Conservation (phyloP, 805 yeast species). For the Ogataea henricii region DNA sequence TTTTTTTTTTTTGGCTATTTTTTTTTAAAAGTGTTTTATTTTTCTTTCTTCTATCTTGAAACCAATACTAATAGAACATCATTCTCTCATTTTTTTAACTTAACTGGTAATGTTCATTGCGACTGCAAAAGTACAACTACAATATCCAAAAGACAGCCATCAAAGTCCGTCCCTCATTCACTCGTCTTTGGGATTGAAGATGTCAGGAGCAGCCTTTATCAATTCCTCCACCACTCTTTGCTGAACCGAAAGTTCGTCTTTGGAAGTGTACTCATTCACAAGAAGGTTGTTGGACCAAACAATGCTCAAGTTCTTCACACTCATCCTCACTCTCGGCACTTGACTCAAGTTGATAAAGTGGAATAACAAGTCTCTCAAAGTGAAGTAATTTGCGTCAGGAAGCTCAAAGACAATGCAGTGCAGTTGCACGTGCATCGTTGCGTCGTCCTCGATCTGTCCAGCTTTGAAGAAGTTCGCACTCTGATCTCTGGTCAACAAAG, state of each 20-base stretch:
- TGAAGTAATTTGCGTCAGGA: constrained; percentile 95
- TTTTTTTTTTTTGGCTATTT: no score
- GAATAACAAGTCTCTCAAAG: constrained; percentile 79
- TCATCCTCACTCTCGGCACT: constrained; percentile 76
- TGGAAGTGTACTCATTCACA: constrained; percentile 62
- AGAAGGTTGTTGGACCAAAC: constrained; percentile 95
- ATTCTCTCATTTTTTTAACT: no score
- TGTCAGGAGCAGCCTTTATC: constrained; percentile 79
- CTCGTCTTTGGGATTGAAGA: constrained; percentile 44
- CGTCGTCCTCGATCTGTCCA: constrained; percentile 63
- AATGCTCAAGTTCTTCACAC: constrained; percentile 73
- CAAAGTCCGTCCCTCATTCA: constrained; percentile 2
- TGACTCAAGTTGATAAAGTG: constrained; percentile 52
- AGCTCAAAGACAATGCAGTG: constrained; percentile 87
- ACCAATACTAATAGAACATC: no score
- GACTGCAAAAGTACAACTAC: no score
- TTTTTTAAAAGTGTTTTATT: no score
- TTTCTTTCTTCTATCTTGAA: no score
- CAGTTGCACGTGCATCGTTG: constrained; percentile 64
- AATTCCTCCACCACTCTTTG: constrained; percentile 81
- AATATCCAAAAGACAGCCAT: no score
- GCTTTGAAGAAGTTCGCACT: constrained; percentile 67
- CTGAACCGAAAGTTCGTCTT: constrained; percentile 43
- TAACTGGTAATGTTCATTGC: no score
- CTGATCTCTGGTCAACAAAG: constrained; percentile 68